These are phyloP conservation scores for Erysimum pusillum DNA, from an alignment of 441 rosid species.

Conservation along the genomic window DNA sequence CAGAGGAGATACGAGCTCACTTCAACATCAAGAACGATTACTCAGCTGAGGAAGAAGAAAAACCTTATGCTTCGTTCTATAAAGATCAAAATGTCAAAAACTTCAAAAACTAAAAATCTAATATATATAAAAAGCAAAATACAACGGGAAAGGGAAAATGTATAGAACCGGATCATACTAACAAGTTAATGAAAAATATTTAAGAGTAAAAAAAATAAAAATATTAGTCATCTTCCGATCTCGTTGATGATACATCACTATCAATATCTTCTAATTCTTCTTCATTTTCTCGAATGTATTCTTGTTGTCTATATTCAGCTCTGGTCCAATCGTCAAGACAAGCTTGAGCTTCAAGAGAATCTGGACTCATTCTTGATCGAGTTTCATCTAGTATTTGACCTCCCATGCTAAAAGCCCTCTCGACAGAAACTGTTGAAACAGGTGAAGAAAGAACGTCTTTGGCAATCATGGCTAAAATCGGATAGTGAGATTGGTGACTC, in stretches of 20 bases:
- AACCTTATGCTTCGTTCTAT: too few species aligned
- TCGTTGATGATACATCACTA: not conserved
- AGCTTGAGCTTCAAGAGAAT: constrained; percentile 14
- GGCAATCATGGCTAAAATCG: constrained; percentile 9
- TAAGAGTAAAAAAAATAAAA: not conserved
- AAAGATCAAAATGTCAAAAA: not conserved
- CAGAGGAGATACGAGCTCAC: too few species aligned
- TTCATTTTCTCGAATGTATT: not conserved
- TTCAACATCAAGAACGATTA: too few species aligned
- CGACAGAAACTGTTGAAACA: not conserved
- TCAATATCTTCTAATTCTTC: not conserved
- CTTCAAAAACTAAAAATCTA: not conserved
- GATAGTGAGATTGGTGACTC: not conserved
- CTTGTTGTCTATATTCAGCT: not conserved
- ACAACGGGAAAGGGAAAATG: not conserved
- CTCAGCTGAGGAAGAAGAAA: too few species aligned
- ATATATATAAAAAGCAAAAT: not conserved
- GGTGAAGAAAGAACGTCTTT: constrained; percentile 5
- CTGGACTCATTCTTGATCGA: not conserved
- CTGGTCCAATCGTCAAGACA: constrained; percentile 1
- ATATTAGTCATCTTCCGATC: not conserved
- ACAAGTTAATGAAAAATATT: too few species aligned
- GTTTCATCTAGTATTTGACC: constrained; percentile 10
- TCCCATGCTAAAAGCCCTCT: not conserved
- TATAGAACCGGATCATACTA: constrained; percentile 1